phyloP scores from a whole-genome alignment of 2,329 filamentous ascomycete genomes.

The Arthrobotrys sphaeroides region DNA sequence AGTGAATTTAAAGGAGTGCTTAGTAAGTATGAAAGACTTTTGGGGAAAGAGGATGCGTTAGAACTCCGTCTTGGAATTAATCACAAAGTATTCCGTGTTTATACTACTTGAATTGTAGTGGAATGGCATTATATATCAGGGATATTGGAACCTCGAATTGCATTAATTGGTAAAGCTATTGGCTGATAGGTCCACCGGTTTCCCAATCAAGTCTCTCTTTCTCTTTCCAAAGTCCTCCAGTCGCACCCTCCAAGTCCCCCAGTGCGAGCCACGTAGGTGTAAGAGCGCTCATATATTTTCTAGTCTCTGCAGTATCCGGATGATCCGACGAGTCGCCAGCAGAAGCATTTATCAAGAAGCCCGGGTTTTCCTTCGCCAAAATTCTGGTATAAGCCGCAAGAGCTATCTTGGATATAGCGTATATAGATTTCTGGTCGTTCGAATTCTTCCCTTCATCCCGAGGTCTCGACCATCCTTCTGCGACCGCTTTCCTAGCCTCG shows the following conservation, averaged over 20 bases:
- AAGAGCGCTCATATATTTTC: conserved; percentile 55
- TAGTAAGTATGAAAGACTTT: no score
- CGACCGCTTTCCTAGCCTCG: conserved; percentile 27
- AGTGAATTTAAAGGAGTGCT: no score
- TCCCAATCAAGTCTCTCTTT: neutral
- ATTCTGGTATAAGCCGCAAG: conserved; percentile 59
- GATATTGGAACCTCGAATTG: no score
- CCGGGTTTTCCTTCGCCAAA: conserved; percentile 58
- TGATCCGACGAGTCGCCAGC: conserved; percentile 60
- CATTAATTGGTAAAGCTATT: no score
- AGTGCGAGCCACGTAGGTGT: conserved; percentile 61
- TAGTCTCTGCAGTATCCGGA: no score
- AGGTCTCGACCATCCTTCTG: conserved; percentile 14
- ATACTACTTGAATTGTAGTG: no score
- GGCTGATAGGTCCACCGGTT: neutral
- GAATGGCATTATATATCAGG: no score
- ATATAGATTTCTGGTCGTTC: no score
- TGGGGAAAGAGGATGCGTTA: no score
- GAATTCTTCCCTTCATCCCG: conserved; percentile 55
- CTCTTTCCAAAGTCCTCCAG: conserved; percentile 59
- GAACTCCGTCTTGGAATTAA: no score
- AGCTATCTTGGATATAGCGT: conserved; percentile 60
- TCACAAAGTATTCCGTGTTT: no score
- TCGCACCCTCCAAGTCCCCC: conserved; percentile 59
- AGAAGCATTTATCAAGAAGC: conserved; percentile 60